These are phyloP conservation scores for Populus davidiana DNA, from an alignment of 345 rosid species.

Conservation along the genomic window DNA sequence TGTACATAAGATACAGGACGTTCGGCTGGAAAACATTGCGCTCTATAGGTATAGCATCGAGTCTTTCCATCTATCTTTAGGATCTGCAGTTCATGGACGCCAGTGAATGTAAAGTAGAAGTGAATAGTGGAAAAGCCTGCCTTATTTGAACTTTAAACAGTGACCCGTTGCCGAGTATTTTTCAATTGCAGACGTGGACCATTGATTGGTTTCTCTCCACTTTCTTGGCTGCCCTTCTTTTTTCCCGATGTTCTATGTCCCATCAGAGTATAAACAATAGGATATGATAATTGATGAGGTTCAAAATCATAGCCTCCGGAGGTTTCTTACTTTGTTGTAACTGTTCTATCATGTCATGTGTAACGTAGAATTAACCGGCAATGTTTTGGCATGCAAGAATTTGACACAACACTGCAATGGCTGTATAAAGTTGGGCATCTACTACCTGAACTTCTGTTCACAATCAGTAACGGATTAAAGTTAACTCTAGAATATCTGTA, in stretches of 20 bases:
- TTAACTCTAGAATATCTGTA: not conserved
- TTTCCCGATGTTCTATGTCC: not conserved
- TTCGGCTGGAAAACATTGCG: not conserved
- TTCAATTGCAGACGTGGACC: not conserved
- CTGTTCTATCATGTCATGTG: not conserved
- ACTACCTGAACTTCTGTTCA: not conserved
- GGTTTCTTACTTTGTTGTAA: not conserved
- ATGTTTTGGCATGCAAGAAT: not conserved
- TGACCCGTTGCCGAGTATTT: no score
- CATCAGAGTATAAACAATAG: not conserved
- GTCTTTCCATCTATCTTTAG: not conserved
- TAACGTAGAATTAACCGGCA: not conserved
- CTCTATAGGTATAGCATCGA: not conserved
- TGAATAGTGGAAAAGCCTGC: not conserved
- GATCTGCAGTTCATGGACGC: not conserved
- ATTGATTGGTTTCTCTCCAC: not conserved
- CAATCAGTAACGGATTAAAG: not conserved
- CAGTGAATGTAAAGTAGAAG: not conserved
- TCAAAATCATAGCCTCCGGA: no score
- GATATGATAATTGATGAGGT: no score
- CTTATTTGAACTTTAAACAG: not conserved
- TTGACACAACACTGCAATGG: no score
- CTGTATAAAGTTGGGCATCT: no score
- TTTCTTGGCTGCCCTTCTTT: no score
- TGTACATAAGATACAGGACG: not conserved